These are phyloP conservation scores for Luvunga scandens DNA, from an alignment of 345 rosid genomes.

Conservation along the genomic window DNA sequence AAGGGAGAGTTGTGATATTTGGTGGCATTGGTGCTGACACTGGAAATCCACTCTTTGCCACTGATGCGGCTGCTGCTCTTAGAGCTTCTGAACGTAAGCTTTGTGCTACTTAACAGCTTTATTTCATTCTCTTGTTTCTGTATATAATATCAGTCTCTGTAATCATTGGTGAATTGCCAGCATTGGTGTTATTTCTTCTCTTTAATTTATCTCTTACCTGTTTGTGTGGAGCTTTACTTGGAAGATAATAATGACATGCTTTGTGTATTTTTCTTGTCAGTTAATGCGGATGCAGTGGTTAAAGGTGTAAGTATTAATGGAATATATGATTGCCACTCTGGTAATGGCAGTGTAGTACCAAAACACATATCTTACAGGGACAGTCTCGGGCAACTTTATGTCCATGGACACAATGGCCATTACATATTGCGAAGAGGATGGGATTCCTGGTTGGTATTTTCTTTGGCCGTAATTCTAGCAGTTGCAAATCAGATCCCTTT, in stretches of 20 bases:
- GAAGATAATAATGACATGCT: no score
- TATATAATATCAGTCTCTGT: background rate
- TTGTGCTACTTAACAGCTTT: background rate
- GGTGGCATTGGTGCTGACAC: slow-evolving; percentile 42
- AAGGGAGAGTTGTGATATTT: slow-evolving; percentile 52
- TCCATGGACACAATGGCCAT: slow-evolving; percentile 44
- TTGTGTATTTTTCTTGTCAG: no score
- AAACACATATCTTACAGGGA: slow-evolving; percentile 44
- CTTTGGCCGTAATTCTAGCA: background rate
- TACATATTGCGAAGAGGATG: slow-evolving; percentile 45
- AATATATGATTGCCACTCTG: slow-evolving; percentile 31
- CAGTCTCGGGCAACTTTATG: slow-evolving; percentile 24
- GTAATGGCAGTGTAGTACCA: slow-evolving; percentile 19
- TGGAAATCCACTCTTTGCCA: slow-evolving; percentile 45
- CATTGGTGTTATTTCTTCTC: no score
- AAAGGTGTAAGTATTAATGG: slow-evolving; percentile 40
- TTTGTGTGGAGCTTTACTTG: no score
- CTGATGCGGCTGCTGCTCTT: slow-evolving; percentile 49
- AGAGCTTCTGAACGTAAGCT: slow-evolving; percentile 43
- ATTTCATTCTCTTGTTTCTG: background rate
- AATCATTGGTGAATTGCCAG: no score
- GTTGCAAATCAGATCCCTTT: background rate
- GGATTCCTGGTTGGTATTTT: slow-evolving; percentile 40
- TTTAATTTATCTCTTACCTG: no score
- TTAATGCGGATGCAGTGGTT: no score